Conservation (phyloP, 257 asterid genomes). For the Eustoma russellianum region DNA sequence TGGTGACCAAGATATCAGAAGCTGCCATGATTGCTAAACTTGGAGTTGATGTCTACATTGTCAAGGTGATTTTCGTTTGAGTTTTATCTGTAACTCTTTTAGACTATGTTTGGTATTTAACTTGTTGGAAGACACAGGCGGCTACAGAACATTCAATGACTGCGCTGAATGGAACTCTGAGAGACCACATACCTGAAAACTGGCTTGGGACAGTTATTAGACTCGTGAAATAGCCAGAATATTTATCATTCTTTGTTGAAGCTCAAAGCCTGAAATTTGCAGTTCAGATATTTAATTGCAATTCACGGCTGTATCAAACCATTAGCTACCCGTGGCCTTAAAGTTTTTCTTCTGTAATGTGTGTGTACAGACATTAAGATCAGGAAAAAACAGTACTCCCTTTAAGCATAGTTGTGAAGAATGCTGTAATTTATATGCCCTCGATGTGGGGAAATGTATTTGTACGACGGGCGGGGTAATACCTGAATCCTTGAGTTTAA, state of each 20-base stretch:
- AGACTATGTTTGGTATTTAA: neutral
- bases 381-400: too few relatives aligned
- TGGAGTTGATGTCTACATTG: slow-evolving; percentile 86
- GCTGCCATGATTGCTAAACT: slow-evolving; percentile 91
- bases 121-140: slow-evolving; percentile 34
- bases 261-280: too few relatives aligned
- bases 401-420: too few relatives aligned
- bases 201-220: slow-evolving; percentile 91
- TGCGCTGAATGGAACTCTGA: slow-evolving; percentile 55
- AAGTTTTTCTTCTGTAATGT: neutral
- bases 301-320: too few relatives aligned
- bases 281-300: too few relatives aligned
- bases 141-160: slow-evolving; percentile 63
- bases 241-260: too few relatives aligned
- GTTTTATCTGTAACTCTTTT: neutral
- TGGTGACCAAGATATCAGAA: slow-evolving; percentile 86
- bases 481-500: too few relatives aligned
- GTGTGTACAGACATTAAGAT: too few relatives aligned
- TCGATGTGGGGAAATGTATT: too few relatives aligned
- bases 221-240: slow-evolving; percentile 23
- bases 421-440: too few relatives aligned
- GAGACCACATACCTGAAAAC: slow-evolving; percentile 49
- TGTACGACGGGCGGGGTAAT: too few relatives aligned
- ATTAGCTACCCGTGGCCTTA: too few relatives aligned
- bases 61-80: slow-evolving; percentile 38